These are phyloP conservation scores for Galeopsis tetrahit DNA, from an alignment of 257 asterid species.

Conservation along the genomic window DNA sequence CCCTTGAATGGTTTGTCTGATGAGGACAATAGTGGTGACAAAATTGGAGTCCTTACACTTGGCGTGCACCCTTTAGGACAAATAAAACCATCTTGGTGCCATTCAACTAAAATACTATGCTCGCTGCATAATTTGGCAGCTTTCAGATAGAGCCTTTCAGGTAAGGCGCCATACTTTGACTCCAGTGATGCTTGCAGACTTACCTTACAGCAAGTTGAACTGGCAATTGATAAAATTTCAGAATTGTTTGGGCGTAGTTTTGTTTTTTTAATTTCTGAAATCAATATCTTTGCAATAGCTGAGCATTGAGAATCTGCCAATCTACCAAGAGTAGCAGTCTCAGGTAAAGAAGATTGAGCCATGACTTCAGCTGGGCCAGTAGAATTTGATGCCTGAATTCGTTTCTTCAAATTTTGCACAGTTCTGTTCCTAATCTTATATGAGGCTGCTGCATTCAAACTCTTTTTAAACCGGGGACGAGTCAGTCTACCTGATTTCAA, in stretches of 20 bases:
- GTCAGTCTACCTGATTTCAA: slow-evolving; percentile 85
- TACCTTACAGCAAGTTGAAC: slow-evolving; percentile 79
- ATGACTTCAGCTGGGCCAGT: slow-evolving; percentile 42
- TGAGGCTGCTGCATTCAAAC: slow-evolving; percentile 70
- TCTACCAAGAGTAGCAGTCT: slow-evolving; percentile 64
- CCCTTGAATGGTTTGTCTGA: slow-evolving; percentile 42
- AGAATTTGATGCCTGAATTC: slow-evolving; percentile 59
- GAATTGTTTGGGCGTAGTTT: slow-evolving; percentile 75
- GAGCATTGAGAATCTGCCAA: slow-evolving; percentile 88
- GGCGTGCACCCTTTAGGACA: slow-evolving; percentile 82
- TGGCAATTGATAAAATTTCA: slow-evolving; percentile 79
- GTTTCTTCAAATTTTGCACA: slow-evolving; percentile 75
- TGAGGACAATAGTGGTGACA: slow-evolving; percentile 53
- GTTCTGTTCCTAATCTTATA: slow-evolving; percentile 76
- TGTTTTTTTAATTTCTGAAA: slow-evolving; percentile 77
- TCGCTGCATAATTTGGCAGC: slow-evolving; percentile 97
- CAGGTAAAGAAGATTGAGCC: slow-evolving; percentile 54
- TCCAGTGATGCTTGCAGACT: slow-evolving; percentile 69
- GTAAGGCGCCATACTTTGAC: slow-evolving; percentile 69
- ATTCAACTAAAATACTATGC: slow-evolving; percentile 69
- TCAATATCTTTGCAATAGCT: slow-evolving; percentile 72
- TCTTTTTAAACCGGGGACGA: slow-evolving; percentile 74
- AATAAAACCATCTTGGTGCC: slow-evolving; percentile 82
- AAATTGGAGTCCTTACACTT: slow-evolving; percentile 37
- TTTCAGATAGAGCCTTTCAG: slow-evolving; percentile 73